Evolutionary conservation across 768 basidiomycete species (phyloP), one percentile per base, ranked within the genome.

Genomic region (Phanerochaete sordida): DNA sequence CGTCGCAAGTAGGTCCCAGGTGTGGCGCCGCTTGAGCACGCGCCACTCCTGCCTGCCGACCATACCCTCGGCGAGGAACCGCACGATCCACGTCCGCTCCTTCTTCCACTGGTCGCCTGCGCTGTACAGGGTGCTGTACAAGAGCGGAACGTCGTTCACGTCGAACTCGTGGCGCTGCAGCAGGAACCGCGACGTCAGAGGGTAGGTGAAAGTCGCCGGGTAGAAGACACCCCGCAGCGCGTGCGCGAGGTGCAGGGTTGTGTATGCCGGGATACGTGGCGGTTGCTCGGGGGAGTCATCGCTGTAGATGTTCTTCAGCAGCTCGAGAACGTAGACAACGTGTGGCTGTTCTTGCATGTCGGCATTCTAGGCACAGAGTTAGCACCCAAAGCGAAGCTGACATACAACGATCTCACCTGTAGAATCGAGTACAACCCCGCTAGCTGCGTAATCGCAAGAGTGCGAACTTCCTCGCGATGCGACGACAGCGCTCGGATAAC

Each of bases 121-220:
- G 65, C 90, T 92, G 70, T 93, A 97, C 3, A 98, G 77, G 85
- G 96, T 88, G 12, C 79, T 79, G 68, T 92, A 98, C 4, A 99
- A 74, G 86, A 98, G 86, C 0, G 96, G 96, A 0, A 98, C 91
- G 68, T 98, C 95, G 0, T 75, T 76, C 0, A 76, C 75, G 66
- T 98, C 95, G 7, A 98, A 75, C 57, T 85, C 81, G 0, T 93
- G 88, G 1, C 96, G 85, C 72, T 97, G 95, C 0, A 98, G 81
- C 5, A 98, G 82, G 79, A 97, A 98, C 4, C 90, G 83, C 1
- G 91, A 86, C 0, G 88, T 90, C 16, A 88, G 75, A 0, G 95
- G 93, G 69, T 96, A 98, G 46, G 92, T 86, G 72, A 93, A 91
- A 53, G 89, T 87, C 1, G 91, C 87, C 0, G 96, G 95, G 62